Evolutionary conservation across 148 eudicot species (phyloP).

Genomic region (Vaccinium macrocarpon): DNA sequence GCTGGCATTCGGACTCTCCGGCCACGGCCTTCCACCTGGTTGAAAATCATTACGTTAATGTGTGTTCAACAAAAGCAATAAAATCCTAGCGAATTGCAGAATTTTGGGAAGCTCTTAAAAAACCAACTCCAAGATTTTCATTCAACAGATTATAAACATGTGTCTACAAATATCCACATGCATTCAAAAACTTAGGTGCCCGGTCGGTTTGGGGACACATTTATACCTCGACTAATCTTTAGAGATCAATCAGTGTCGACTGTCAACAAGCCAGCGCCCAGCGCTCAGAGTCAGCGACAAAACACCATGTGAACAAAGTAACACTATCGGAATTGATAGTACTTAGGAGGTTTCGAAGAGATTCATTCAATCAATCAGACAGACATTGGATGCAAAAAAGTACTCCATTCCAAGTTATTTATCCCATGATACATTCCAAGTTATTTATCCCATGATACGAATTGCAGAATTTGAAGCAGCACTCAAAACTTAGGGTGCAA

Average conservation of each 20-base stretch:
- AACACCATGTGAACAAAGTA: background rate
- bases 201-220: background rate
- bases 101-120: background rate
- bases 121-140: background rate
- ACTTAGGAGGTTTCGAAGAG: background rate
- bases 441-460: too few relatives aligned
- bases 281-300: background rate
- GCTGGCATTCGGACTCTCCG: slow-evolving; percentile 90
- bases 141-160: background rate
- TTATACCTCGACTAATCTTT: background rate
- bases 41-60: background rate
- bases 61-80: background rate
- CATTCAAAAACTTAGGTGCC: background rate
- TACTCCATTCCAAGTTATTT: too few relatives aligned
- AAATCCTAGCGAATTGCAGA: background rate
- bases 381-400: background rate
- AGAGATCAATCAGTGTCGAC: background rate
- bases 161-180: background rate
- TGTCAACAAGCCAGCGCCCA: too few relatives aligned
- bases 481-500: too few relatives aligned
- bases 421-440: too few relatives aligned
- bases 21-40: slow-evolving; percentile 67
- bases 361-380: background rate
- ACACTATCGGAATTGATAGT: too few relatives aligned
- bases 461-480: too few relatives aligned